Percentiles rank a stretch among this genome's conserved stretches.
Evolutionary conservation across 2,329 filamentous ascomycete species (phyloP).

Genomic region (Dactylellina parvicollis): DNA sequence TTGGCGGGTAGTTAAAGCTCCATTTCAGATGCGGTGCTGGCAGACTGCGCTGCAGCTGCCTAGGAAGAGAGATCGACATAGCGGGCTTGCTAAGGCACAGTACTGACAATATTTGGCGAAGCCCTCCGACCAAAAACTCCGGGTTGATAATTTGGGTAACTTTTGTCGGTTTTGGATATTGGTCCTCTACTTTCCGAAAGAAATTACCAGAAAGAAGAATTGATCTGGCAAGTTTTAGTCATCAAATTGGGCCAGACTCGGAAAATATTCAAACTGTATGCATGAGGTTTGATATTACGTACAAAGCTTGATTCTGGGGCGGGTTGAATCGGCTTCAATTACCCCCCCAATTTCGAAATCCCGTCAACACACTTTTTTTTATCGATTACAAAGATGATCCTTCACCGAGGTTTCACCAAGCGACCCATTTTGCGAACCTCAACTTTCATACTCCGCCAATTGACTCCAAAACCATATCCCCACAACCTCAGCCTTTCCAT

Average conservation of each 20-base stretch:
- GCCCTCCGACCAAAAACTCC: not conserved
- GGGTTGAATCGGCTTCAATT: slow-evolving; percentile 27
- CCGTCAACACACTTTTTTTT: not conserved
- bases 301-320: not conserved
- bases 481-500: not conserved
- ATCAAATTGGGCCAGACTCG: slow-evolving; percentile 1
- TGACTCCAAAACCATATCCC: not conserved
- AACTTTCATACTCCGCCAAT: slow-evolving; percentile 23
- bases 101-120: slow-evolving; percentile 1
- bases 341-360: not conserved
- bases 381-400: slow-evolving; percentile 12
- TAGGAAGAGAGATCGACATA: slow-evolving; percentile 22
- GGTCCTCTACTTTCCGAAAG: too few species aligned
- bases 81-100: not conserved
- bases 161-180: too few species aligned
- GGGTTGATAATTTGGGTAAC: slow-evolving; percentile 9
- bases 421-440: not conserved
- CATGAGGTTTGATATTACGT: slow-evolving; percentile 18
- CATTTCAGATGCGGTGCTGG: not conserved
- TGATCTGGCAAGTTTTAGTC: slow-evolving; percentile 5
- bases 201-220: too few species aligned
- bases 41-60: not conserved
- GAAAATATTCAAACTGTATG: not conserved
- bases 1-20: too few species aligned
- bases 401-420: slow-evolving; percentile 17